Evolutionary conservation across 495 filamentous ascomycete genomes (phyloP).

Genomic region (Neurospora discreta): DNA sequence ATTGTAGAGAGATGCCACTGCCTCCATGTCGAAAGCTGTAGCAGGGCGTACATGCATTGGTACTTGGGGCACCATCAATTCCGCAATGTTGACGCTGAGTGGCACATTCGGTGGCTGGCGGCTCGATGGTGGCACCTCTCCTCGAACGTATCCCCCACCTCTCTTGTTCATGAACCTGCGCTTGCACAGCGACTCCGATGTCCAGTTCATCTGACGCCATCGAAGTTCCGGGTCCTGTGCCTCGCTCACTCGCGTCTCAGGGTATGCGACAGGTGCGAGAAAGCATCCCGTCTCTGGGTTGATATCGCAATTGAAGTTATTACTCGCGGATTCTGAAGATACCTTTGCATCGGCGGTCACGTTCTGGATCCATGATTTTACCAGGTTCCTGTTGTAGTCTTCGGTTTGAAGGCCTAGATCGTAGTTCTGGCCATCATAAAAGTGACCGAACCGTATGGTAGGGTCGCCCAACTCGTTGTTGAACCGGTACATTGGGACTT

Average conservation of each 20-base stretch:
- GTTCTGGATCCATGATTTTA: constrained; percentile 3
- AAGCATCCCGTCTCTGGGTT: constrained; percentile 20
- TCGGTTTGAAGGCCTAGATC: neutral
- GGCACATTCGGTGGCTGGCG: neutral
- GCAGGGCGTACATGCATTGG: constrained; percentile 26
- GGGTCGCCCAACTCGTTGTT: neutral
- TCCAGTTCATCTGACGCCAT: constrained; percentile 12
- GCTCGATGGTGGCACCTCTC: neutral
- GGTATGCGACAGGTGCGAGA: constrained; percentile 13
- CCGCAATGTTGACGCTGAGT: neutral
- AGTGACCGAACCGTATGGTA: constrained; percentile 2
- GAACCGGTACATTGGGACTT: neutral
- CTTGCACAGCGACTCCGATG: constrained; percentile 1
- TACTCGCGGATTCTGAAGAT: constrained; percentile 1
- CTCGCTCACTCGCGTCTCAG: constrained; percentile 8
- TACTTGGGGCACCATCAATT: constrained; percentile 11
- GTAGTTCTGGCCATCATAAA: neutral
- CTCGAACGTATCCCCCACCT: neutral
- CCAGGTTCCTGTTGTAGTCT: constrained; percentile 1
- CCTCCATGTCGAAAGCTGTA: constrained; percentile 16
- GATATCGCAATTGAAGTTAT: constrained; percentile 21
- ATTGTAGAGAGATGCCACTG: constrained; percentile 26
- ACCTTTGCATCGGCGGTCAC: constrained; percentile 3
- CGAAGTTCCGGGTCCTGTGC: neutral
- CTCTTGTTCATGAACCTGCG: neutral